Percentiles rank a stretch among this genome's conserved stretches.
Conservation (phyloP, 768 basidiomycete species). For the Termitomyces sp. region DNA sequence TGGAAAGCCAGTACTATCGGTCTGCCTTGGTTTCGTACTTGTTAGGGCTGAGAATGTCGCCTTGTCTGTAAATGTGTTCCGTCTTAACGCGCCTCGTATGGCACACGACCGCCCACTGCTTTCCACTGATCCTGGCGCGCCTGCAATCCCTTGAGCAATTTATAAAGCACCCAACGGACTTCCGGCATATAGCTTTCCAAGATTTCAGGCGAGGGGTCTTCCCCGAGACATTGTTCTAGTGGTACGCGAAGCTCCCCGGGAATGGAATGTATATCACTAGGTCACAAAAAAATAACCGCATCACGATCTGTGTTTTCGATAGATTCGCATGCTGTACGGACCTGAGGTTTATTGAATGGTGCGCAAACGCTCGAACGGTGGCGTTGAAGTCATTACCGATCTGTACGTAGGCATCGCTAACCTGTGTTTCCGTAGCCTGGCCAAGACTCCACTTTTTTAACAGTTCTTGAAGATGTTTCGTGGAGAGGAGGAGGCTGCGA, state of each 20-base stretch:
- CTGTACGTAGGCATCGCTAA: conserved; percentile 87
- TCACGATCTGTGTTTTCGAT: background rate
- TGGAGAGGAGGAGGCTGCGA: conserved; percentile 66
- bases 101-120: conserved; percentile 13
- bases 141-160: conserved; percentile 79
- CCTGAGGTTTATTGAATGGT: conserved; percentile 74
- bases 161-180: conserved; percentile 77
- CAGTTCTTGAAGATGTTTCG: conserved; percentile 74
- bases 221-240: conserved; percentile 61
- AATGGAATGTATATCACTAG: conserved; percentile 59
- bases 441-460: conserved; percentile 64
- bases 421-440: conserved; percentile 57
- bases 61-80: background rate
- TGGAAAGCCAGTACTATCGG: background rate
- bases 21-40: background rate
- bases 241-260: conserved; percentile 59
- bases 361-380: conserved; percentile 69
- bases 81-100: conserved; percentile 1
- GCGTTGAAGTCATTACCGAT: conserved; percentile 88
- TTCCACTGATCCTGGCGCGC: conserved; percentile 57
- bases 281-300: background rate
- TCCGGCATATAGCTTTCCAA: conserved; percentile 77
- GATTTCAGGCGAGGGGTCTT: conserved; percentile 71
- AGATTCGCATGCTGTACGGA: background rate
- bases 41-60: background rate